Percentiles rank a stretch among this genome's conserved stretches.
Conservation (phyloP, 805 yeast species). For the Candida fluviatilis region DNA sequence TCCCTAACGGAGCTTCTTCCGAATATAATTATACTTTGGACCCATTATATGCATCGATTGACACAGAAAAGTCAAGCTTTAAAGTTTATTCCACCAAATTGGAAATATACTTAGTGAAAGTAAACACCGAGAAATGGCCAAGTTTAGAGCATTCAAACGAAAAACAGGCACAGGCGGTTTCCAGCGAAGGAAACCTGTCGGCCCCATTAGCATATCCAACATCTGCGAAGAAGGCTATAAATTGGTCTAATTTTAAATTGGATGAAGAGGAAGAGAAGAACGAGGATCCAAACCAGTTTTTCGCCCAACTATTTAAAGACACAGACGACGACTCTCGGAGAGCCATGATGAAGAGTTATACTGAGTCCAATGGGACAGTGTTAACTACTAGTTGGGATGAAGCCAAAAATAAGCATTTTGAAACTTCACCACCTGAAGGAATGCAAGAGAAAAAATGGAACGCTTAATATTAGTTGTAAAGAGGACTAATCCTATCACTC, state of each 20-base stretch:
- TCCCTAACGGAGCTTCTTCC: constrained; percentile 46
- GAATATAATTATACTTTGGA: constrained; percentile 57
- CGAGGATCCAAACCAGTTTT: constrained; percentile 61
- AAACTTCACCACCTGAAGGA: constrained; percentile 72
- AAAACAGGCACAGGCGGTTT: constrained; percentile 9
- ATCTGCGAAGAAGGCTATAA: constrained; percentile 56
- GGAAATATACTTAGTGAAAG: constrained; percentile 61
- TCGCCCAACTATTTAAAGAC: constrained; percentile 64
- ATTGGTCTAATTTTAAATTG: constrained; percentile 63
- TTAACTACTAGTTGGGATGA: constrained; percentile 92
- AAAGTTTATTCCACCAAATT: constrained; percentile 67
- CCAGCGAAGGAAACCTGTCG: constrained; percentile 4
- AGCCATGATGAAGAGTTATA: constrained; percentile 95
- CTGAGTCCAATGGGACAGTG: constrained; percentile 93
- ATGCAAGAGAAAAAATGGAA: constrained; percentile 56
- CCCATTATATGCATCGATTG: constrained; percentile 51
- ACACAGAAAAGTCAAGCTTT: constrained; percentile 39
- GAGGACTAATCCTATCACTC: background rate
- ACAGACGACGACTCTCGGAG: constrained; percentile 85
- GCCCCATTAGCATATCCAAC: constrained; percentile 64
- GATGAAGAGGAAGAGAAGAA: constrained; percentile 43
- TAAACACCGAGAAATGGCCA: constrained; percentile 47
- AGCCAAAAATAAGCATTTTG: constrained; percentile 62
- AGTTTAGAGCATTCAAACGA: constrained; percentile 36
- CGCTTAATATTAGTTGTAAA: background rate